Evolutionary conservation across 176 grass and related monocot species (phyloP).

Genomic region (Eremochloa ophiuroides): DNA sequence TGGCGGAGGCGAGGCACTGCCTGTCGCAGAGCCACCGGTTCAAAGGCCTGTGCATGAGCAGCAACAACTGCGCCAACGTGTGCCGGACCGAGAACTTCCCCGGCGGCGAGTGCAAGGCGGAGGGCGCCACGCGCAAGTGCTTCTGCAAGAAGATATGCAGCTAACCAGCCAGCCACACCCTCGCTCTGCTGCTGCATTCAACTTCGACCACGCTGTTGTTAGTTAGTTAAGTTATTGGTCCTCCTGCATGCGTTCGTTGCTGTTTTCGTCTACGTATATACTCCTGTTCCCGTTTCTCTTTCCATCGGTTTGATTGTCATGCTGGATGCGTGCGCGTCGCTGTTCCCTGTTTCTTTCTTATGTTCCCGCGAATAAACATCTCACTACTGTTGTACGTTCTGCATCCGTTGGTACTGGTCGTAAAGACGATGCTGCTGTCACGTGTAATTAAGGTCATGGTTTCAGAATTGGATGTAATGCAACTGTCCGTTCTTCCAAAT

Average conservation of each 20-base stretch:
- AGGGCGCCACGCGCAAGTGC: constrained; percentile 48
- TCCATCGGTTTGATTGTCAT: too few species aligned
- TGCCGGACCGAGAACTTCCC: constrained; percentile 67
- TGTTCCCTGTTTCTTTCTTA: neutral
- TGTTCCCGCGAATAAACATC: neutral
- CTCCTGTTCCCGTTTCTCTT: neutral
- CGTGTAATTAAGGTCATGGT: too few species aligned
- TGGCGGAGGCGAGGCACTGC: constrained; percentile 64
- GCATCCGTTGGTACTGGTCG: neutral
- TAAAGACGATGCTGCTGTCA: neutral
- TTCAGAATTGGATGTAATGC: neutral
- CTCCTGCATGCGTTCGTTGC: too few species aligned
- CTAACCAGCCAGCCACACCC: too few species aligned
- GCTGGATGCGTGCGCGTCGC: too few species aligned
- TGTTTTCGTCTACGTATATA: too few species aligned
- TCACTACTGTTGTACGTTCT: too few species aligned
- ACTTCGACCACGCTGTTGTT: too few species aligned
- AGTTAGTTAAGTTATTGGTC: too few species aligned
- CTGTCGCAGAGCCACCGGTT: constrained; percentile 69
- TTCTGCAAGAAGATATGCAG: constrained; percentile 62
- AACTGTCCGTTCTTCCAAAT: neutral
- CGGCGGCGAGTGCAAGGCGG: constrained; percentile 38
- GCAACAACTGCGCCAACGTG: constrained; percentile 54
- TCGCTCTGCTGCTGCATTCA: too few species aligned
- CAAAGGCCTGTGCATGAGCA: constrained; percentile 54